Evolutionary conservation across 2,329 filamentous ascomycete genomes (phyloP), one percentile per base, ranked within the genome.

Genomic region (Talaromyces sp.): DNA sequence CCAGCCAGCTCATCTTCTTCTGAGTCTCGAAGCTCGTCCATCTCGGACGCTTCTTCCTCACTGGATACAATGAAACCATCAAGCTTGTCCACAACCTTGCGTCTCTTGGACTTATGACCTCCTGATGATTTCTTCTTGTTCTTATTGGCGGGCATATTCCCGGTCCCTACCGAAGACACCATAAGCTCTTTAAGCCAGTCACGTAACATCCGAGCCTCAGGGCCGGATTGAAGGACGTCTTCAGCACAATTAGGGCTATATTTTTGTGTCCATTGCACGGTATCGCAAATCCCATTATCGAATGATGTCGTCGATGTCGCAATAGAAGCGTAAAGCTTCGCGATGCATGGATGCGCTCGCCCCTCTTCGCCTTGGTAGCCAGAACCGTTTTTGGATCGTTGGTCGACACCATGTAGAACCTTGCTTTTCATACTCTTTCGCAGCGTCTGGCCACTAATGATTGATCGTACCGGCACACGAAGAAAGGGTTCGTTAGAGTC

Each of bases 1-100:
- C 75, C 74, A n/a, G 77, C 73, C 11, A 79, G 64, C 65, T 79
- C 77, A 66, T 79, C 73, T 28, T 76, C 73, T 25, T 76, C 87
- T 2, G 80, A 78, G 8, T 88, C 88, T 0, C 84, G 83, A 11
- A 92, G 72, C 65, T 91, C 88, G 50, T 87, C 84, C 81, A 93
- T 80, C 64, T 88, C 85, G 65, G 86, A 80, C 16, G 81, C 79
- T 68, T 96, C 90, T 64, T 96, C 89, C 56, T 90, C 91, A 68
- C 88, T 91, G 16, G 87, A 87, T 16, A 96, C 84, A 55, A 97
- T 81, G 67, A 97, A 96, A 1, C 84, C 89, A 67, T 95, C 89
- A 1, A 95, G 77, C 66, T 91, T 91, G 66, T 89, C 88, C 1
- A 77, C 77, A 72, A 87, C 86, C 71, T 87, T 89, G 64, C 86